Evolutionary conservation across 1,284 basidiomycete species (phyloP), one percentile per base, ranked within the genome.

Genomic region (Cutaneotrichosporon spelunceum): DNA sequence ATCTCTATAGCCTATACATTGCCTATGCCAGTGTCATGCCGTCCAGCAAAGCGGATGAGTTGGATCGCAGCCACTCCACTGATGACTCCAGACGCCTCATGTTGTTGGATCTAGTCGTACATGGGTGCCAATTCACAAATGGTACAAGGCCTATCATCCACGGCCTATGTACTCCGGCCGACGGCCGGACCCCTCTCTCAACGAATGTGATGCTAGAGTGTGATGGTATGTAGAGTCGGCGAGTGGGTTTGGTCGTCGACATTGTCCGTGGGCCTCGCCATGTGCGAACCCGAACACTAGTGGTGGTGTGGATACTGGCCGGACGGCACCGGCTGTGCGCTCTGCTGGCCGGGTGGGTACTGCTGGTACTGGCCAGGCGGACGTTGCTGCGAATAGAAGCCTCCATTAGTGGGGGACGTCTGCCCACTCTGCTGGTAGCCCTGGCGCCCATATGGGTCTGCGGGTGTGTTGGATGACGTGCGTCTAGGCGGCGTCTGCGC

Each of bases 251-350:
- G 39, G 39, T 42, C 39, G 16, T 16, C 39, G 19, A 42, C 39
- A 42, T n/a, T 42, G 39, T 42, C 39, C 39, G 39, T 42, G 39
- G 39, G n/a, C 39, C 39, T 42, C 39, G 39, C 39, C 19, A 30
- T 54, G 36, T 29, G 33, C 6, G 55, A 27, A 49, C 27, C 6
- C 11, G 16, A 33, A 19, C 26, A n/a, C 33, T 29, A 62, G 24
- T 61, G 64, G 50, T 65, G 64, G 39, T 65, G 64, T 23, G 64
- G 64, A 48, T 65, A 65, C 56, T 65, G 63, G 33, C 53, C 64
- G 2, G 56, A 55, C 23, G 61, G 39, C 10, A 65, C 64, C 4
- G 64, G 48, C 45, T 65, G 64, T 2, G 57, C 60, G 19, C 61
- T 50, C 30, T 49, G 9, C 29, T 57, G 47, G 33, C 47, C 56